A percentile compares a stretch with the other conserved stretches of the same genome.
Conservation (phyloP, 2,329 filamentous ascomycete genomes). For the Penicillium sp. region DNA sequence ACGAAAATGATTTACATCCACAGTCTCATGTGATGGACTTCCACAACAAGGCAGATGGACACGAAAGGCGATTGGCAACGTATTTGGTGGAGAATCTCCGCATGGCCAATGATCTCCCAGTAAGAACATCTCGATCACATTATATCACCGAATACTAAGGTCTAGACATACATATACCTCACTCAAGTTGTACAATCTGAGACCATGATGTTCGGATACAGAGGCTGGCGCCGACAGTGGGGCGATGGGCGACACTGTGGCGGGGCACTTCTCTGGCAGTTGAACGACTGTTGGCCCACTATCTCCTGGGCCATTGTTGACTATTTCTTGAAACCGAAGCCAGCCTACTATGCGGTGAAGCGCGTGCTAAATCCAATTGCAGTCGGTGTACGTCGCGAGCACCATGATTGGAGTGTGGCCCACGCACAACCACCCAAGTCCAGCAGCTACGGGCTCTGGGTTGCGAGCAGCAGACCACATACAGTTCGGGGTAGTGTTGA, state of each 20-base stretch:
- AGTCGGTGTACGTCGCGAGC: constrained; percentile 56
- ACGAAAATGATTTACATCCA: constrained; percentile 72
- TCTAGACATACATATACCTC: constrained; percentile 67
- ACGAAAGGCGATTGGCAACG: constrained; percentile 79
- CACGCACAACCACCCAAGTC: constrained; percentile 55
- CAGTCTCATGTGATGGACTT: constrained; percentile 88
- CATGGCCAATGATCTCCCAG: constrained; percentile 49
- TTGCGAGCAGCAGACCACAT: constrained; percentile 50
- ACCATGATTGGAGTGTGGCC: constrained; percentile 59
- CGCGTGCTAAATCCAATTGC: constrained; percentile 57
- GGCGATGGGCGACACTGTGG: constrained; percentile 46
- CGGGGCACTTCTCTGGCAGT: constrained; percentile 48
- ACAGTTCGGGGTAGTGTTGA: constrained; percentile 36
- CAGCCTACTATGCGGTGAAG: constrained; percentile 60
- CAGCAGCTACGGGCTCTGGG: constrained; percentile 57
- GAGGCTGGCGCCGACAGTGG: constrained; percentile 53
- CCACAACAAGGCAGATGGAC: constrained; percentile 91
- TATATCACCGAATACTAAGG: background rate
- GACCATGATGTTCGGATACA: constrained; percentile 59
- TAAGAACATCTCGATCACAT: constrained; percentile 12
- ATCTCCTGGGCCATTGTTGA: constrained; percentile 63
- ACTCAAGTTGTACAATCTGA: constrained; percentile 62
- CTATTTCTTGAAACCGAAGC: constrained; percentile 60
- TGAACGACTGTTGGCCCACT: constrained; percentile 57
- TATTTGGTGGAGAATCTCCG: constrained; percentile 90